A percentile compares a stretch with the other conserved stretches of the same genome.
These are phyloP conservation scores for Penicillium sp. DNA, from an alignment of 2,329 filamentous ascomycete genomes.

Conservation along the genomic window DNA sequence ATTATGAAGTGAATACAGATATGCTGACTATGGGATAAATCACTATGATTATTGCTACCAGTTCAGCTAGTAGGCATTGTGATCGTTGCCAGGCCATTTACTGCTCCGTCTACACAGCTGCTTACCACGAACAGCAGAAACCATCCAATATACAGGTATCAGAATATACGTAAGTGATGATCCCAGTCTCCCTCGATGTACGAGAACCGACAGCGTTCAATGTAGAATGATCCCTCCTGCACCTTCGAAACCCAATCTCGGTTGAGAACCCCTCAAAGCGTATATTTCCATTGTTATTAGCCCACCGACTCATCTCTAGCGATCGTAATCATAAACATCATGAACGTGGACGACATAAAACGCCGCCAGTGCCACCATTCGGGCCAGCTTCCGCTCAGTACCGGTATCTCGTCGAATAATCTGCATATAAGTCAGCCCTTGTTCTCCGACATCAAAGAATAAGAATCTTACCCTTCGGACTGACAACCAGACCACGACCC, in stretches of 20 bases:
- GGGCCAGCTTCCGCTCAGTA: slow-evolving; percentile 44
- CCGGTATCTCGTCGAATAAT: slow-evolving; percentile 64
- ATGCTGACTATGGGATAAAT: neutral
- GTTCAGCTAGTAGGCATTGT: neutral
- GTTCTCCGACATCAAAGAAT: neutral
- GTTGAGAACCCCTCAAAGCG: neutral
- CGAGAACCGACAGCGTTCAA: neutral
- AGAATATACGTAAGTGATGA: too few species aligned
- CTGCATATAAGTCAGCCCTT: slow-evolving; percentile 21
- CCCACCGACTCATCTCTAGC: neutral
- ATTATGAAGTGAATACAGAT: neutral
- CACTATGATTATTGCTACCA: neutral
- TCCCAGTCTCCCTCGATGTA: neutral
- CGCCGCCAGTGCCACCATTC: slow-evolving; percentile 2
- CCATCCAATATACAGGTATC: neutral
- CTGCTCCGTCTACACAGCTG: neutral
- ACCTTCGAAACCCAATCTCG: neutral
- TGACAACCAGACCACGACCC: slow-evolving; percentile 90
- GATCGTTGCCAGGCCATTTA: neutral
- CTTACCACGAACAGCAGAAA: neutral
- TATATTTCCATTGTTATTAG: neutral
- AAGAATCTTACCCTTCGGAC: slow-evolving; percentile 67
- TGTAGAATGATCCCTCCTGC: neutral
- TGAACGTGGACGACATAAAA: slow-evolving; percentile 7
- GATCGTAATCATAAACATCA: slow-evolving; percentile 17